Evolutionary conservation across 148 eudicot genomes (phyloP), one percentile per base, ranked within the genome.

Genomic region (Talinum fruticosum): DNA sequence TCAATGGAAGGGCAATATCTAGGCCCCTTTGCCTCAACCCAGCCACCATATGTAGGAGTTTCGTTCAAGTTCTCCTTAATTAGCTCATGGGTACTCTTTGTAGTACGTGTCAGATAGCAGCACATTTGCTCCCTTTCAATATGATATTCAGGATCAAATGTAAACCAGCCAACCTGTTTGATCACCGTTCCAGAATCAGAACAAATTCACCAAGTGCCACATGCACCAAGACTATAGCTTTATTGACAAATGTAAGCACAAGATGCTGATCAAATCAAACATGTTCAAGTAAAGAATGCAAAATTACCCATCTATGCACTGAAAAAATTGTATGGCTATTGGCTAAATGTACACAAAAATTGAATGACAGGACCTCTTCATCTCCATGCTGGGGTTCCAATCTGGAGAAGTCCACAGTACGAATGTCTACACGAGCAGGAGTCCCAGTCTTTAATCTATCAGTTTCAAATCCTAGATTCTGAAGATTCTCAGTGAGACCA

Each of bases 1-100:
- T 96, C 99, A 85, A 96, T 96, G 36, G 98, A 96, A 54, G 99
- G 99, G 83, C 99, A 96, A 86, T 96, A 96, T 84, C 99, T 89
- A 83, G 99, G 99, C 53, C 99, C 99, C 88, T 91, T 96, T 38
- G 99, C 92, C 80, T 96, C 99, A 72, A 93, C 98, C 99, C 99
- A 96, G 59, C 99, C 99, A 82, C 99, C 99, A 86, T 96, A 96
- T 78, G 98, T 96, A 23, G 98, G 99, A 84, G 99, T 96, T 82
- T 96, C 99, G 73, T 93, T 97, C 92, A 96, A 85, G 84, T 96
- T 96, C 13, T 90, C 99, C 87, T 85, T 87, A 80, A 96, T 96
- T 65, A 96, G 78, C 66, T 89, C 88, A 78, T 96, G 99, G 49
- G 99, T 93, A 75, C 75, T 85, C 86, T 88, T 89, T 75, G 99